Conservation (phyloP, 2,329 filamentous ascomycete species). For the Chaetomium sp. region DNA sequence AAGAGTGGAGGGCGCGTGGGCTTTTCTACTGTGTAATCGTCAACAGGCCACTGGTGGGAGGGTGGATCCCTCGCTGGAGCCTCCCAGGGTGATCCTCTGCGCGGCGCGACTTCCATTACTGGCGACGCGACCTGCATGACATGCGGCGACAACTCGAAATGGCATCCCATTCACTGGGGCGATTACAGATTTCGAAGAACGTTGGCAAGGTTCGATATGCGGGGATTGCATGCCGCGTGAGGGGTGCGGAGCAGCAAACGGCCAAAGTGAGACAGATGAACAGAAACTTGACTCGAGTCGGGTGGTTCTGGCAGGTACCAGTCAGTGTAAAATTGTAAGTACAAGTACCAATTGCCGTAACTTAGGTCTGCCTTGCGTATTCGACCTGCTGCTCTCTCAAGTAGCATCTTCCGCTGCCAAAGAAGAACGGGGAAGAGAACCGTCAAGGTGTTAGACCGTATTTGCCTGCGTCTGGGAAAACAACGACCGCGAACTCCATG, state of each 20-base stretch:
- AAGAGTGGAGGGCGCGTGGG: slow-evolving; percentile 14
- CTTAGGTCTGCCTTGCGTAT: neutral
- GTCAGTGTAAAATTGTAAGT: neutral
- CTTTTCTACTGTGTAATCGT: slow-evolving; percentile 23
- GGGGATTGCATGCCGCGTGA: slow-evolving; percentile 18
- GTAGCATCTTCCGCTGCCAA: neutral
- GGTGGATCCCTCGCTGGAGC: neutral
- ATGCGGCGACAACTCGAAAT: slow-evolving; percentile 1
- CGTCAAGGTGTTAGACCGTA: neutral
- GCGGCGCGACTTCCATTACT: slow-evolving; percentile 20
- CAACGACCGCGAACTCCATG: neutral
- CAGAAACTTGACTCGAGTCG: neutral
- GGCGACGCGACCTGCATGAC: slow-evolving; percentile 26
- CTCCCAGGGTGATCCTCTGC: slow-evolving; percentile 10
- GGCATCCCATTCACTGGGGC: slow-evolving; percentile 3
- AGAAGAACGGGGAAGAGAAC: neutral
- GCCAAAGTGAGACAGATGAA: neutral
- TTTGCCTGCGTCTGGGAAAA: neutral
- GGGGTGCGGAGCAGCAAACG: slow-evolving; percentile 24
- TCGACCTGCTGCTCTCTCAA: neutral
- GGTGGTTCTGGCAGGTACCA: neutral
- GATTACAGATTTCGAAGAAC: neutral
- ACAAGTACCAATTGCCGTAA: neutral
- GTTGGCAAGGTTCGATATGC: slow-evolving; percentile 1
- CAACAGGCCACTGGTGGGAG: slow-evolving; percentile 4